Evolutionary conservation across 192 early-diverging fungal species (phyloP), one percentile per base, ranked within the genome.

Genomic region (Entomortierella parvispora): DNA sequence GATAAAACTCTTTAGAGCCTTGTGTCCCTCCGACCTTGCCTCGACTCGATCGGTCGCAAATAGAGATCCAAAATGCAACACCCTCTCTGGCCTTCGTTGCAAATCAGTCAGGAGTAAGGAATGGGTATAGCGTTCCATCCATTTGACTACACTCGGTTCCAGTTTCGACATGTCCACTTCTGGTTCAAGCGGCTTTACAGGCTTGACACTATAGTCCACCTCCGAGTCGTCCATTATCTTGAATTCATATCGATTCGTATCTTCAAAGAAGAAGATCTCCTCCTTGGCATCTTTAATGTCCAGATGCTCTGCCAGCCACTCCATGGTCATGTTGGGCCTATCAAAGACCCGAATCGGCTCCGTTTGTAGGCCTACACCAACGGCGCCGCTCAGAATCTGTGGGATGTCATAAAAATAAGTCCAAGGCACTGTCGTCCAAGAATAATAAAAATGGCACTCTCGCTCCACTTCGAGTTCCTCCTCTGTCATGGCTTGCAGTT

Each of bases 31-130:
- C 0, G 62, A 70, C 18, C 28, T 22, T 1, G 72, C 59, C 18
- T 76, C 54, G 15, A 85, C 66, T 9, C 83, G 58, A 14, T 76
- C 78, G 0, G 70, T 51, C 1, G 78, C 81, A 44, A 81, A 85
- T 15, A 85, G 23, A 3, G 83, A 85, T 0, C 81, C 79, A 46
- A 85, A 81, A 11, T 79, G 70, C 11, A 85, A 26, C 1, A 82
- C 65, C 23, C 47, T 55, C 42, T 85, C 83, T 0, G 72, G 68
- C 14, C 81, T 46, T 15, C 28, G n/a, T 17, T 42, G 42, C 15
- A 85, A 69, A 31, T 68, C 68, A 2, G 55, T 60, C 18, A 85
- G n/a, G 17, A 57, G 14, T 10, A 85, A 18, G 8, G 45, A 40
- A 3, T 42, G 46, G 11, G 32, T 58, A 47, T 60, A 64, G 9